phyloP scores from a whole-genome alignment of 1,284 basidiomycete genomes.

The Gymnopus androsaceus region DNA sequence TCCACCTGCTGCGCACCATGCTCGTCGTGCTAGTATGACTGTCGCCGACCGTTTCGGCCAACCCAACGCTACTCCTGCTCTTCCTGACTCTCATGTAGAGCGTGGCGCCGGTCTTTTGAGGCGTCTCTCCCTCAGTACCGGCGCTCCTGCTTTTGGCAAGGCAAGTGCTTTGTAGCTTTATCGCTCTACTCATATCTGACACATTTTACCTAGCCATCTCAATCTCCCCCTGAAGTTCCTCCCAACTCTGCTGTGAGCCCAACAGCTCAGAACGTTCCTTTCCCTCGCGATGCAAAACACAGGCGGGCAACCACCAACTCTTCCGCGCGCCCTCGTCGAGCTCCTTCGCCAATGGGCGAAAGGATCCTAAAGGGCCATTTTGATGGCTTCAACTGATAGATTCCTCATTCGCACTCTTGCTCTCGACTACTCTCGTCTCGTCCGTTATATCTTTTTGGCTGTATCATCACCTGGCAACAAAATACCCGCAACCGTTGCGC shows the following conservation, averaged over 20 bases:
- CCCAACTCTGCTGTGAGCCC: constrained; percentile 45
- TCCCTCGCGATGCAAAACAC: constrained; percentile 40
- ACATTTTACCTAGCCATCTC: constrained; percentile 19
- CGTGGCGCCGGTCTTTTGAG: constrained; percentile 68
- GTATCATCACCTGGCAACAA: constrained; percentile 28
- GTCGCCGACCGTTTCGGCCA: constrained; percentile 52
- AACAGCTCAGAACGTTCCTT: constrained; percentile 24
- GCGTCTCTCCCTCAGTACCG: constrained; percentile 66
- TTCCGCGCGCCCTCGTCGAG: constrained; percentile 55
- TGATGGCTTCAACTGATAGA: constrained; percentile 69
- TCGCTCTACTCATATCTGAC: constrained; percentile 15
- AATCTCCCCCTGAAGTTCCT: constrained; percentile 45
- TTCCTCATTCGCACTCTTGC: constrained; percentile 8
- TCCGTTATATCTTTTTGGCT: constrained; percentile 13
- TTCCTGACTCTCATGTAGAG: constrained; percentile 54
- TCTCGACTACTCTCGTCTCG: constrained; percentile 12
- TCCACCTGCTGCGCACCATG: constrained; percentile 45
- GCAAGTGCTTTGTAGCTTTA: constrained; percentile 39
- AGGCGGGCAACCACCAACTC: constrained; percentile 60
- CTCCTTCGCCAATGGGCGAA: constrained; percentile 84
- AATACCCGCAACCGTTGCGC: constrained; percentile 41
- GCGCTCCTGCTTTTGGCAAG: constrained; percentile 42
- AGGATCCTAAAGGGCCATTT: constrained; percentile 82
- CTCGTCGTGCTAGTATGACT: constrained; percentile 50
- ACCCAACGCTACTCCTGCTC: constrained; percentile 30